Percentiles rank a stretch among this genome's conserved stretches.
These are phyloP conservation scores for Fusarium transvaalense DNA, from an alignment of 2,329 filamentous ascomycete species.

Conservation along the genomic window DNA sequence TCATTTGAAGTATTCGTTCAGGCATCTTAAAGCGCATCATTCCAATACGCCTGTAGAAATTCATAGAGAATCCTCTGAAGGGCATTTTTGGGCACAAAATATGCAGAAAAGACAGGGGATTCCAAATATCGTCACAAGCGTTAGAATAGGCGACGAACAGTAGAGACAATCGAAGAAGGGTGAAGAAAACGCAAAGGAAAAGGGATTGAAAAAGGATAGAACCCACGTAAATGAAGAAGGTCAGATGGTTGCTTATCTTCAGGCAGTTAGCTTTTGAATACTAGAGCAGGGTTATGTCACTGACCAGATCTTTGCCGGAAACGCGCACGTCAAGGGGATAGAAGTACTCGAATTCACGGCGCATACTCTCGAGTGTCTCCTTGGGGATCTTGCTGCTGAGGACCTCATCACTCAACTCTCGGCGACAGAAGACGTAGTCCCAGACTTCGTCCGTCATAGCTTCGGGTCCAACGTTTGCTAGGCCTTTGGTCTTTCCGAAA, in stretches of 20 bases:
- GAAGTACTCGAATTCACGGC: conserved; percentile 95
- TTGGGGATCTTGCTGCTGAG: conserved; percentile 78
- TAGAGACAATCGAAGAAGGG: not conserved
- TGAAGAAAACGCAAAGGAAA: not conserved
- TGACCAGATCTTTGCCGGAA: conserved; percentile 84
- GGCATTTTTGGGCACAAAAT: not conserved
- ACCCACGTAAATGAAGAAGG: conserved; percentile 89
- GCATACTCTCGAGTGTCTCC: conserved; percentile 81
- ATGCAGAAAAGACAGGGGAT: not conserved
- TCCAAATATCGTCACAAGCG: not conserved
- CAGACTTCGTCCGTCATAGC: conserved; percentile 96
- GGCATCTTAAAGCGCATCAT: not conserved
- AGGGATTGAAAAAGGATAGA: not conserved
- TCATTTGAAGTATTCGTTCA: not conserved
- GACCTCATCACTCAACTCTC: conserved; percentile 75
- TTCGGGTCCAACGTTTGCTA: conserved; percentile 77
- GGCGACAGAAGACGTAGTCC: conserved; percentile 92
- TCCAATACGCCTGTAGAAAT: not conserved
- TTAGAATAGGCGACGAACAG: accelerated
- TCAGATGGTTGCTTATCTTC: conserved; percentile 81
- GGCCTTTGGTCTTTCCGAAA: conserved; percentile 80
- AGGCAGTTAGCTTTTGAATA: not conserved
- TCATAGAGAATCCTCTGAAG: not conserved
- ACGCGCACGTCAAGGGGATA: conserved; percentile 92
- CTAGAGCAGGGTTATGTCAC: not conserved